Conservation (phyloP, 2,329 filamentous ascomycete species). For the Cladosporium sp. region DNA sequence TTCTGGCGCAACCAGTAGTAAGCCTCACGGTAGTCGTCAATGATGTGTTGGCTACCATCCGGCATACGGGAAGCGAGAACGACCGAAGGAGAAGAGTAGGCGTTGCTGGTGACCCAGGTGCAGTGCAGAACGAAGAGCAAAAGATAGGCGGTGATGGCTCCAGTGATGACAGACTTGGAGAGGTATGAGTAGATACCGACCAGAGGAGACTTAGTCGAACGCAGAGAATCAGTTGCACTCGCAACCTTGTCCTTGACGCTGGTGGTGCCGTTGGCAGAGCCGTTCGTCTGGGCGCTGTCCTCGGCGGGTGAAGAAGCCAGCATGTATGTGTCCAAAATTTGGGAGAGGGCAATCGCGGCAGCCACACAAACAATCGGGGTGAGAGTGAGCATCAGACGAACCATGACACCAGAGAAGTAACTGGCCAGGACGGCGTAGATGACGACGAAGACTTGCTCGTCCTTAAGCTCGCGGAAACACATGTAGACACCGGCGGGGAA, state of each 20-base stretch:
- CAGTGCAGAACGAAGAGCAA: slow-evolving; percentile 94
- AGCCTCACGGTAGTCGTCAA: slow-evolving; percentile 97
- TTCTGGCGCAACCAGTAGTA: slow-evolving; percentile 99
- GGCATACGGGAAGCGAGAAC: slow-evolving; percentile 88
- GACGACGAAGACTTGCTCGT: slow-evolving; percentile 96
- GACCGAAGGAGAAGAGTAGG: slow-evolving; percentile 96
- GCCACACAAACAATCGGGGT: slow-evolving; percentile 95
- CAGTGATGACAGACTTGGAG: slow-evolving; percentile 75
- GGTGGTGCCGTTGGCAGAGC: slow-evolving; percentile 36
- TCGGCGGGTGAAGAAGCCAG: slow-evolving; percentile 58
- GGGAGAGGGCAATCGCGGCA: slow-evolving; percentile 80
- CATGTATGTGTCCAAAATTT: slow-evolving; percentile 83
- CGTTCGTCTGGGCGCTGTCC: slow-evolving; percentile 36
- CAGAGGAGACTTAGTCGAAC: slow-evolving; percentile 65
- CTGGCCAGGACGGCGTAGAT: slow-evolving; percentile 95
- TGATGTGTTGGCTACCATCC: slow-evolving; percentile 95
- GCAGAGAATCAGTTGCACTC: slow-evolving; percentile 52
- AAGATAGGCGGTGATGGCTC: slow-evolving; percentile 70
- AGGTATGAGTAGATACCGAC: slow-evolving; percentile 78
- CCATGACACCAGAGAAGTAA: slow-evolving; percentile 99
- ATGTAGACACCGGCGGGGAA: slow-evolving; percentile 98
- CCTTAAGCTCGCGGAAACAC: slow-evolving; percentile 88
- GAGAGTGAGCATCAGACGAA: slow-evolving; percentile 94
- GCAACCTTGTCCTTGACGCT: slow-evolving; percentile 53
- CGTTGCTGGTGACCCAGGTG: slow-evolving; percentile 98